Percentiles rank a stretch among this genome's conserved stretches.
phyloP scores from a whole-genome alignment of 352 stramenopile species.

The Globisporangium rhizosaccharum region DNA sequence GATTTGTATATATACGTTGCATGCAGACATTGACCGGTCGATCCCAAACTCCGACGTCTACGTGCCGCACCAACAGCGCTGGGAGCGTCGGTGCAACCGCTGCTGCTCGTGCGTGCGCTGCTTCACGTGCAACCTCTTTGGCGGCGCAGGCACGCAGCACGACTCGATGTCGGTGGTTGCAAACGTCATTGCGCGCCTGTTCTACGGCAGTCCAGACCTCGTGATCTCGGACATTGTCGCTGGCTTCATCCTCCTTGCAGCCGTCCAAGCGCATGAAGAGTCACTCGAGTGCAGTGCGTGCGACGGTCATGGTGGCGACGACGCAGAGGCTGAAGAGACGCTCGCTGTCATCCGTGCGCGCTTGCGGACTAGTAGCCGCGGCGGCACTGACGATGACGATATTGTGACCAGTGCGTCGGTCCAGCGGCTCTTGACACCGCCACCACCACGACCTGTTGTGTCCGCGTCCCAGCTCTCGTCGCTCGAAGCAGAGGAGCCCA shows the following conservation, averaged over 20 bases:
- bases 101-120: conserved; percentile 80
- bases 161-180: conserved; percentile 87
- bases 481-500: conserved; percentile 14
- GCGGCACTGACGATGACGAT: background rate
- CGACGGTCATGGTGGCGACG: conserved; percentile 16
- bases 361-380: conserved; percentile 16
- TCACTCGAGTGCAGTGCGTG: conserved; percentile 24
- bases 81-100: conserved; percentile 68
- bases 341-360: conserved; percentile 45
- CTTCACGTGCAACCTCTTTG: conserved; percentile 86
- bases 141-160: conserved; percentile 72
- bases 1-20: conserved; percentile 6
- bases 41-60: conserved; percentile 79
- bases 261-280: conserved; percentile 78
- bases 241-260: conserved; percentile 74
- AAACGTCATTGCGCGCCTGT: conserved; percentile 78
- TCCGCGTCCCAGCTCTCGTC: conserved; percentile 19
- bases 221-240: conserved; percentile 87
- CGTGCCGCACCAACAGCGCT: conserved; percentile 69
- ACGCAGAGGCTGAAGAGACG: conserved; percentile 37
- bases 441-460: conserved; percentile 6
- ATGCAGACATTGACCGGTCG: conserved; percentile 39
- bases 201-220: conserved; percentile 83
- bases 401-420: background rate
- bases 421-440: background rate